Evolutionary conservation across 164 flowering plant genomes (phyloP), one percentile per base, ranked within the genome.

Genomic region (Macadamia tetraphylla): DNA sequence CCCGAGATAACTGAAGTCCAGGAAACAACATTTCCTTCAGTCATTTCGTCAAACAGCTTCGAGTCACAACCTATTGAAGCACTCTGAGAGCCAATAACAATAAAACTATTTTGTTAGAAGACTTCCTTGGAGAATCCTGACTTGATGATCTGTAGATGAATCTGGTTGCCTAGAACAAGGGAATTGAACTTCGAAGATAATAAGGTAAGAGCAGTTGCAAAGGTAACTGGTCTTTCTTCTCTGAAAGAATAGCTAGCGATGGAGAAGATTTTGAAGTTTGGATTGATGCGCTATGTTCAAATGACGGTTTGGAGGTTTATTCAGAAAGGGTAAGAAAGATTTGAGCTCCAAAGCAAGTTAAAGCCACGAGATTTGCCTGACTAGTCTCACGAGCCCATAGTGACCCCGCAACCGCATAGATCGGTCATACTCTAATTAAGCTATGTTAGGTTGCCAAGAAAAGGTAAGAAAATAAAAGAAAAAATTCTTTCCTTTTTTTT

Each of bases 11-110:
- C 58, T 53, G 82, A 70, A 62, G 87, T 83, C 88, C 90, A 81
- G 48, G 90, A 80, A 65, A 85, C 84, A 66, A 83, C 67, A 63
- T 82, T 87, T 72, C 76, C 73, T 0, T 71, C 73, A 63, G 74
- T 63, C 86, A 85, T 85, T 76, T 79, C 81, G 60, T 81, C 84
- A 68, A 85, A 85, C 77, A 84, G 73, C 72, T 76, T 78, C 17
- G 79, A 55, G 5, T 78, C 84, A 59, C 67, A 17, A 29, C 9
- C 32, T 7, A 84, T 55, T 58, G 17, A 31, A 18, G 79, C 81
- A 52, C 75, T 63, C 69, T 68, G 77, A 0, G 68, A 29, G 74
- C 85, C 85, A 76, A 78, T 76, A 1, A 30, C 69, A 29, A 84
- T 67, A 60, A 60, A 53, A 78, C 83, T 80, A 62, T 86, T 86